Evolutionary conservation across 1,139 yeast species (phyloP).

Genomic region (Pneumocystis carinii): DNA sequence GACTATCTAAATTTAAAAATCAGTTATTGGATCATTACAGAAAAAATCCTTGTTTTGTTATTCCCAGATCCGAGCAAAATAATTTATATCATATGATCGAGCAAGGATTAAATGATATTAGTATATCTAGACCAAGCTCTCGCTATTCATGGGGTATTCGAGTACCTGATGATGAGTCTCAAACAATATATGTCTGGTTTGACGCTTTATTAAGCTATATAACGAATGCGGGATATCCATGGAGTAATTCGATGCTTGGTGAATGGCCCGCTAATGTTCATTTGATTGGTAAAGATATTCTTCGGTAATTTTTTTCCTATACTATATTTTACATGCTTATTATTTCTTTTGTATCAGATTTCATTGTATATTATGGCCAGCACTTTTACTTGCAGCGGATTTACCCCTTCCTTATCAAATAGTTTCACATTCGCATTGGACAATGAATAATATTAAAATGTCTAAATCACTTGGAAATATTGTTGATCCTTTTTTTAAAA

Average conservation of each 20-base stretch:
- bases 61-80: slow-evolving; percentile 44
- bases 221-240: slow-evolving; percentile 57
- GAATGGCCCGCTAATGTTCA: slow-evolving; percentile 57
- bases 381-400: slow-evolving; percentile 71
- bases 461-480: slow-evolving; percentile 87
- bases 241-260: slow-evolving; percentile 1
- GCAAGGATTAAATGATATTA: slow-evolving; percentile 45
- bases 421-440: slow-evolving; percentile 90
- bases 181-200: slow-evolving; percentile 88
- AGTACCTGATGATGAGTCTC: slow-evolving; percentile 68
- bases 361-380: slow-evolving; percentile 92
- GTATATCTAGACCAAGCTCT: slow-evolving; percentile 67
- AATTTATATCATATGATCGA: slow-evolving; percentile 48
- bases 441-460: slow-evolving; percentile 80
- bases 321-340: background rate
- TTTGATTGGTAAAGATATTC: slow-evolving; percentile 81
- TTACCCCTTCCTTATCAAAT: slow-evolving; percentile 55
- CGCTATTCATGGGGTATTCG: slow-evolving; percentile 80
- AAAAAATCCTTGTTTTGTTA: slow-evolving; percentile 37
- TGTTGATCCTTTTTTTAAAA: slow-evolving; percentile 68
- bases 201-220: slow-evolving; percentile 83
- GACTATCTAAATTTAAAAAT: slow-evolving; percentile 44
- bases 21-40: slow-evolving; percentile 37
- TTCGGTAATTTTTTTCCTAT: slow-evolving; percentile 24
- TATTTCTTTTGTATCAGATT: slow-evolving; percentile 26